Percentiles rank a stretch among this genome's conserved stretches.
These are phyloP conservation scores for Nitzschia sp. DNA, from an alignment of 108 stramenopile species.

Conservation along the genomic window DNA sequence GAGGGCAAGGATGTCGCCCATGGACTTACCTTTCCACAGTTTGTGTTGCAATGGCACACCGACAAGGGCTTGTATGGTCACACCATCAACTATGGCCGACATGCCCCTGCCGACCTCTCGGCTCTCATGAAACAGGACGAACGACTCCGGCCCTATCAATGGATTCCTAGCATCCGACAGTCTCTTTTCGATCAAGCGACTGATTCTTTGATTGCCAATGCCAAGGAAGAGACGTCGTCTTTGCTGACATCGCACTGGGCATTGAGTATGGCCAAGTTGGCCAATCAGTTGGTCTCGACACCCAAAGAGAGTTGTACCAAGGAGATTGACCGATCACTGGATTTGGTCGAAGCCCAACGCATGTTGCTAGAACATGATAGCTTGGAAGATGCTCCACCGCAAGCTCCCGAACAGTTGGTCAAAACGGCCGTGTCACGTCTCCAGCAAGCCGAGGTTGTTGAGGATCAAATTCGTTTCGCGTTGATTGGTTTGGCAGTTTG, in stretches of 20 bases:
- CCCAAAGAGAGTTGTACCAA: slow-evolving; percentile 15
- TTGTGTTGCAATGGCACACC: slow-evolving; percentile 44
- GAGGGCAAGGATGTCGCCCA: slow-evolving; percentile 10
- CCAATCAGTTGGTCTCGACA: slow-evolving; percentile 25
- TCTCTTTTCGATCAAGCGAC: slow-evolving; percentile 28
- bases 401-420: slow-evolving; percentile 28
- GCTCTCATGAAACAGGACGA: slow-evolving; percentile 31
- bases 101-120: slow-evolving; percentile 29
- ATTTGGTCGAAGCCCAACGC: slow-evolving; percentile 38
- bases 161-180: slow-evolving; percentile 42
- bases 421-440: slow-evolving; percentile 28
- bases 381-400: not conserved
- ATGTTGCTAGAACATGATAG: slow-evolving; percentile 22
- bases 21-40: slow-evolving; percentile 39
- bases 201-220: slow-evolving; percentile 21
- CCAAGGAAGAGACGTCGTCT: not conserved
- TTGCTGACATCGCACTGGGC: slow-evolving; percentile 20
- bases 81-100: slow-evolving; percentile 42
- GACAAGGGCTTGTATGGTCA: slow-evolving; percentile 44
- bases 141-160: slow-evolving; percentile 37
- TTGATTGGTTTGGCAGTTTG: slow-evolving; percentile 32
- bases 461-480: slow-evolving; percentile 32
- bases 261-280: slow-evolving; percentile 42
- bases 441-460: slow-evolving; percentile 12
- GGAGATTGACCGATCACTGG: slow-evolving; percentile 31